Evolutionary conservation across 495 filamentous ascomycete species (phyloP), one percentile per base, ranked within the genome.

Genomic region (Aspergillus bertholletiae): DNA sequence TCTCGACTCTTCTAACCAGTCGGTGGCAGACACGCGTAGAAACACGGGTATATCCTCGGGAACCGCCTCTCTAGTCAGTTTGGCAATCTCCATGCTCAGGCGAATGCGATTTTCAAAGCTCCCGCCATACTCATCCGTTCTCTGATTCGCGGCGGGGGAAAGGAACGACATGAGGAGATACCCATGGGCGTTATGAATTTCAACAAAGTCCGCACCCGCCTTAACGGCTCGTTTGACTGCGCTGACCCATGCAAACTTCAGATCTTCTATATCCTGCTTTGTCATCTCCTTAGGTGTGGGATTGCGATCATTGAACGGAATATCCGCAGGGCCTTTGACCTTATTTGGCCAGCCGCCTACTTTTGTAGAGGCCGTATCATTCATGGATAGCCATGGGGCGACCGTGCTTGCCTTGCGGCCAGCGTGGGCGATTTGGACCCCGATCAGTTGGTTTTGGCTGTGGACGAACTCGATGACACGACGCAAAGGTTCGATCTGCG

Each of bases 361-460:
- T 17, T 74, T 78, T 46, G 80, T 70, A 0, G 72, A 74, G 0
- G 86, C 86, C 0, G 75, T 62, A 28, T 57, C 53, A 0, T 44
- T 49, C n/a, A 63, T 62, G n/a, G n/a, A n/a, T 3, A 89, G 54
- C 86, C 87, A 90, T 0, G 87, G 87, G 0, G 88, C 80, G 2
- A 88, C 76, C 1, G 80, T 87, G 49, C 74, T 80, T 0, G 85
- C 86, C 62, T 92, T 92, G n/a, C 88, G 73, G 0, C 88, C 89
- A 0, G 87, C 87, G 61, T 93, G 89, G 18, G 71, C 86, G 6
- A 92, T 65, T 70, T 93, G 89, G 52, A 92, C 83, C 40, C 77
- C 88, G 37, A 88, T 82, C 58, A 85, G 84, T 65, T 86, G 84
- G 58, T 74, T 74, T 67, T 92, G 88, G 56, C 76, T 79, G 67